A percentile compares a stretch with the other conserved stretches of the same genome.
Evolutionary conservation across 192 early-diverging fungal genomes (phyloP).

Genomic region (Dimargaris xerosporica): DNA sequence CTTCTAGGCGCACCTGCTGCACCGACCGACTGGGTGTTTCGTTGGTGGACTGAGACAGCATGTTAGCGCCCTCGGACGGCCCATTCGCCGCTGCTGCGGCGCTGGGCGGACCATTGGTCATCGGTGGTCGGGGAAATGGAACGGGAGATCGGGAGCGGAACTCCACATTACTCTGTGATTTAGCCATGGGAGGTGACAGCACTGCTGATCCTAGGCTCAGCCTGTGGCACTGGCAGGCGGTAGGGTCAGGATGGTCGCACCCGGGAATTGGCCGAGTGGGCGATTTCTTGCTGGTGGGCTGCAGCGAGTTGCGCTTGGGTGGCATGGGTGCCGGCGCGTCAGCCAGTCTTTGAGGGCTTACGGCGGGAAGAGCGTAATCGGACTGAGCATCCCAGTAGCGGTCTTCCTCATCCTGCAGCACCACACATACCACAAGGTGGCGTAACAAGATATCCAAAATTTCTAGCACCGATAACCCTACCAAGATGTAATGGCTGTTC

Average conservation of each 20-base stretch:
- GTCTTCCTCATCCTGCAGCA: conserved; percentile 6
- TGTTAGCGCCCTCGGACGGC: background rate
- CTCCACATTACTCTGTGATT: background rate
- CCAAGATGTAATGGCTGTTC: conserved; percentile 27
- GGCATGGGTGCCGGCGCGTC: background rate
- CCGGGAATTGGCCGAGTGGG: background rate
- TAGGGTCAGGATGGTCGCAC: background rate
- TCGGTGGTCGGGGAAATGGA: background rate
- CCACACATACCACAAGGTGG: conserved; percentile 20
- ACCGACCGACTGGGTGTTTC: too few species aligned
- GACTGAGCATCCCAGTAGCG: background rate
- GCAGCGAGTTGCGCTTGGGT: background rate
- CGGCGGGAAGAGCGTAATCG: background rate
- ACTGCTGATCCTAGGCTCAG: conserved; percentile 3
- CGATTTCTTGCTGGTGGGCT: background rate
- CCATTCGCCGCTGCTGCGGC: background rate
- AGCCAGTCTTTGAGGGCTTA: too few species aligned
- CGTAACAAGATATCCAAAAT: conserved; percentile 25
- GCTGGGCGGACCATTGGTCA: background rate
- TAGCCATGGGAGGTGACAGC: conserved; percentile 5
- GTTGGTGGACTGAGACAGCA: background rate
- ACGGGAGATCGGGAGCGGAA: background rate
- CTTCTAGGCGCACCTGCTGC: background rate
- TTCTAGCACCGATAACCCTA: conserved; percentile 33
- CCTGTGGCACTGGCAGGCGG: background rate